Percentiles rank a stretch among this genome's conserved stretches.
Conservation (phyloP, 805 yeast species). For the Candida mattraensis region DNA sequence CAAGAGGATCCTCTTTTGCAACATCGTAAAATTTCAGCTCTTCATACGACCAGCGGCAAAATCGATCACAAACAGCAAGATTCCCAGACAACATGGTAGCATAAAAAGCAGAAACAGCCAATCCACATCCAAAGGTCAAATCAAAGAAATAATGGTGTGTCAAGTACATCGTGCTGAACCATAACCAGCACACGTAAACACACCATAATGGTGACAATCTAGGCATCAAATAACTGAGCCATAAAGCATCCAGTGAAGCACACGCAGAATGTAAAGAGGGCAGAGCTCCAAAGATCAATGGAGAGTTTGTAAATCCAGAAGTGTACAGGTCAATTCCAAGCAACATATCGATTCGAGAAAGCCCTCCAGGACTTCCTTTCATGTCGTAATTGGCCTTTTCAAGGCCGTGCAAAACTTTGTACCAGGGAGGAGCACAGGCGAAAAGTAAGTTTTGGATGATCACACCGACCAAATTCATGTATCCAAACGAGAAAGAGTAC, state of each 20-base stretch:
- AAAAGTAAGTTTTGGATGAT: slow-evolving; percentile 68
- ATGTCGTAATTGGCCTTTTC: slow-evolving; percentile 88
- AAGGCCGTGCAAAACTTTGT: slow-evolving; percentile 77
- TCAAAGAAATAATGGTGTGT: slow-evolving; percentile 97
- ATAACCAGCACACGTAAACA: slow-evolving; percentile 84
- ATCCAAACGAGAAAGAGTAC: slow-evolving; percentile 92
- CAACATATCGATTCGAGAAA: slow-evolving; percentile 79
- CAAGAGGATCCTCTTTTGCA: slow-evolving; percentile 25
- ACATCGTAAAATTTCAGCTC: slow-evolving; percentile 8
- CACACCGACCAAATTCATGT: slow-evolving; percentile 88
- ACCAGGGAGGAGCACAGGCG: slow-evolving; percentile 99
- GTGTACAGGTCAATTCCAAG: slow-evolving; percentile 84
- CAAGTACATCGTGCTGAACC: slow-evolving; percentile 98
- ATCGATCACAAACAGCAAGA: slow-evolving; percentile 14
- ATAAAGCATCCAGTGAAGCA: slow-evolving; percentile 90
- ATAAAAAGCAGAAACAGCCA: slow-evolving; percentile 69
- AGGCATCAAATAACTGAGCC: slow-evolving; percentile 83
- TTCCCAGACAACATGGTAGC: slow-evolving; percentile 56
- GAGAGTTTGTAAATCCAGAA: slow-evolving; percentile 76
- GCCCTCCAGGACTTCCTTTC: slow-evolving; percentile 95
- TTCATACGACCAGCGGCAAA: slow-evolving; percentile 26
- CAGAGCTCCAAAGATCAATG: slow-evolving; percentile 82
- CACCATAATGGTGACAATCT: slow-evolving; percentile 61
- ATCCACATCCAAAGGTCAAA: slow-evolving; percentile 88
- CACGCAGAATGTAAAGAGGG: slow-evolving; percentile 89